Percentiles rank a stretch among this genome's conserved stretches.
Conservation (phyloP, 208 protist species). For the Borovskyia barvae region DNA sequence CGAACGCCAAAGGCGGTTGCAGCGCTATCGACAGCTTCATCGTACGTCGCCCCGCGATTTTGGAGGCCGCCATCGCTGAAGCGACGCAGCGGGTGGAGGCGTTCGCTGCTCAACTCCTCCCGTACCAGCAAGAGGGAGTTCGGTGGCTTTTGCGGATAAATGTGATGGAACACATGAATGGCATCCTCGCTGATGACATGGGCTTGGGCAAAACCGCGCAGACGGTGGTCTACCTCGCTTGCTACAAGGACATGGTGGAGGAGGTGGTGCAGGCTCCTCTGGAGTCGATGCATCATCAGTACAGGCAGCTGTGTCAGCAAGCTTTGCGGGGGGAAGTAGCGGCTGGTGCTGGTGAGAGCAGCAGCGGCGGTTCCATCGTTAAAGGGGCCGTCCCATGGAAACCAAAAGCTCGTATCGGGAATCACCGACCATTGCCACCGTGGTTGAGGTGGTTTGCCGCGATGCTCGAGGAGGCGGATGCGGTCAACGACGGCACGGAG, state of each 20-base stretch:
- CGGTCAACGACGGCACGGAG: too few relatives aligned
- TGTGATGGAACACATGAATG: constrained; percentile 82
- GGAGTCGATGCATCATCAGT: constrained; percentile 3
- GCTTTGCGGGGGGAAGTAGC: constrained; percentile 1
- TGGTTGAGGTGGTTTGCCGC: constrained; percentile 18
- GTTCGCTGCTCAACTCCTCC: constrained; percentile 62
- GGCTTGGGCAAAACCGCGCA: constrained; percentile 98
- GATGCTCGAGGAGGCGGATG: neutral
- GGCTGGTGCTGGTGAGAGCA: too few relatives aligned
- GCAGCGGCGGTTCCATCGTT: too few relatives aligned
- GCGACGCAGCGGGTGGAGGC: constrained; percentile 20
- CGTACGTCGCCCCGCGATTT: constrained; percentile 8
- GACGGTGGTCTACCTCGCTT: constrained; percentile 86
- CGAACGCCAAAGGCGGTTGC: too few relatives aligned
- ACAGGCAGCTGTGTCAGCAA: constrained; percentile 16
- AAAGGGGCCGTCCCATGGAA: too few relatives aligned
- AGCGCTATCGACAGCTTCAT: neutral
- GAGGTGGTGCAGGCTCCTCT: constrained; percentile 21
- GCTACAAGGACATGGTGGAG: constrained; percentile 53
- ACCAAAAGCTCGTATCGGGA: too few relatives aligned
- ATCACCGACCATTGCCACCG: constrained; percentile 7
- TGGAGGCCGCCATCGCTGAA: constrained; percentile 30
- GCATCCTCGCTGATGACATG: constrained; percentile 97
- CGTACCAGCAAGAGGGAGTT: constrained; percentile 96
- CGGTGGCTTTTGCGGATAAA: constrained; percentile 95